Base-by-base conservation (phyloP, 352 stramenopile species). In the Phytophthora pluvialis region DNA sequence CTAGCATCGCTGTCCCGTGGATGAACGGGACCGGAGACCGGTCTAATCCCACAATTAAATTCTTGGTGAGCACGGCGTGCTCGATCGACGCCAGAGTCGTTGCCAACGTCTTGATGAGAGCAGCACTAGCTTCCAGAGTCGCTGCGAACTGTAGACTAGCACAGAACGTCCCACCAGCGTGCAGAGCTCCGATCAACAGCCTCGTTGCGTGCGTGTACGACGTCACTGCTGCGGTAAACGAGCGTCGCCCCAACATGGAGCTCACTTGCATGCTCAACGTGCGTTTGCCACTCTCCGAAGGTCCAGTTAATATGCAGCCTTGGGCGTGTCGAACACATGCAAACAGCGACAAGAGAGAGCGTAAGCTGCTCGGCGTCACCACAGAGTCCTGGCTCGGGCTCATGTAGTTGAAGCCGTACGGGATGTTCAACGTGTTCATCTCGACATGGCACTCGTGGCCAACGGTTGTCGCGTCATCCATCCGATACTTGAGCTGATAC, bases 401-500 rank as follows among this genome's bases (percentile, higher is more conserved):
- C 16, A 72, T 25, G 42, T 88, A 94, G 36, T 83, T 83, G 52
- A 89, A 94, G 1, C 83, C 81, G 53, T 94, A 94, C 16, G 76
- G 69, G 16, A 90, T 65, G 9, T 60, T 69, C 12, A 86, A 26
- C 3, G 74, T 75, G 21, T 75, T 77, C 26, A 89, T 70, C 54
- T 89, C 72, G 16, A 92, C 70, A 39, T 86, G 64, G 9, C 83
- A 90, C 35, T 94, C 83, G 12, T 88, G 73, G 0, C 80, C 83
- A 18, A 90, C 81, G 1, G 78, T 85, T 0, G 71, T 83, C 9
- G 53, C 70, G 42, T 90, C 83, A 47, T 91, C 77, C 35, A 90
- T 75, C 11, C 77, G 64, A 49, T 91, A 83, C 47, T 90, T 85
- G 21, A 90, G 62, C n/a, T 88, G 75, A 5, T 83, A 26, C 13